Percentiles rank a stretch among this genome's conserved stretches.
phyloP scores from a whole-genome alignment of 495 filamentous ascomycete genomes.

The Penicillium canescens region DNA sequence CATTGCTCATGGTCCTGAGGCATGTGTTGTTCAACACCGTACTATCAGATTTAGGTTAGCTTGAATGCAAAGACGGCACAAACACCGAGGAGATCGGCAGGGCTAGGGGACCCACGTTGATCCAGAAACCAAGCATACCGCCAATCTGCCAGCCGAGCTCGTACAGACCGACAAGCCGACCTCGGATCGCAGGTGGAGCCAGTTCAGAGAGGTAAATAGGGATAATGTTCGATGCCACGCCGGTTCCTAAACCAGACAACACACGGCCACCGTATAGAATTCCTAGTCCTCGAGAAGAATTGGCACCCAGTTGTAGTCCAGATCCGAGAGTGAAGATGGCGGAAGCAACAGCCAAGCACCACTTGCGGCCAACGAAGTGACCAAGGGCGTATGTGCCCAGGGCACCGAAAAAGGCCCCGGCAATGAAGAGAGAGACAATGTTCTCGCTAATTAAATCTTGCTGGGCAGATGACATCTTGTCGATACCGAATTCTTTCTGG shows the following conservation, averaged over 20 bases:
- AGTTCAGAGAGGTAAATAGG: slow-evolving; percentile 82
- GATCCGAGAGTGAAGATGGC: slow-evolving; percentile 63
- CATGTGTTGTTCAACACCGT: slow-evolving; percentile 38
- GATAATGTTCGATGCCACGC: slow-evolving; percentile 72
- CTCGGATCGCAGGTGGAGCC: slow-evolving; percentile 75
- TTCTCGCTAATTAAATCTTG: slow-evolving; percentile 59
- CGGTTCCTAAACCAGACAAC: slow-evolving; percentile 70
- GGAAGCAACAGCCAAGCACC: slow-evolving; percentile 53
- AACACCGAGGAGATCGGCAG: neutral
- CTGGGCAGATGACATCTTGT: slow-evolving; percentile 34
- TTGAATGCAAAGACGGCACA: neutral
- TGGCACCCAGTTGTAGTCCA: slow-evolving; percentile 63
- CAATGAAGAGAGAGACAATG: slow-evolving; percentile 69
- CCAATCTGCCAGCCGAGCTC: slow-evolving; percentile 74
- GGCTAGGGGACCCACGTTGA: slow-evolving; percentile 49
- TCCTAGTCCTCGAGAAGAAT: slow-evolving; percentile 54
- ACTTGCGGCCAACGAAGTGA: slow-evolving; percentile 58
- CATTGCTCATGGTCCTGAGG: slow-evolving; percentile 44
- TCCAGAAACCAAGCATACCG: slow-evolving; percentile 73
- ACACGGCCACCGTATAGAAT: slow-evolving; percentile 70
- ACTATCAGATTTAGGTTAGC: slow-evolving; percentile 26
- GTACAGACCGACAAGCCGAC: slow-evolving; percentile 74
- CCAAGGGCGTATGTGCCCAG: slow-evolving; percentile 60
- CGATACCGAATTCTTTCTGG: slow-evolving; percentile 55
- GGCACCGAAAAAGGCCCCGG: slow-evolving; percentile 67